phyloP scores from a whole-genome alignment of 2,329 filamentous ascomycete genomes.

The Clarireedia hainanense region DNA sequence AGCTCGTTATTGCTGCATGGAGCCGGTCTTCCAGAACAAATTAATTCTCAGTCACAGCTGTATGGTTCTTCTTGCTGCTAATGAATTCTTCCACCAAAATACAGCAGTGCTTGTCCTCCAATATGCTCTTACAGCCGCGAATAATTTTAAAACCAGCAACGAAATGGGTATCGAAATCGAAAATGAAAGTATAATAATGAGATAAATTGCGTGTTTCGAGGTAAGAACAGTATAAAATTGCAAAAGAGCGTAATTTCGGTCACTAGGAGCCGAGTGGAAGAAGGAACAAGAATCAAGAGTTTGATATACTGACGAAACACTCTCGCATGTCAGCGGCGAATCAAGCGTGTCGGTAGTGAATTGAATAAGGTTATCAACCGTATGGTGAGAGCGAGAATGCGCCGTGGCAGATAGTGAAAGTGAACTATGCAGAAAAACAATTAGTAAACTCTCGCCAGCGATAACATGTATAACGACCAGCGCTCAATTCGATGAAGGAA shows the following conservation, averaged over 20 bases:
- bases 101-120: neutral
- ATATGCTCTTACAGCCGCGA: neutral
- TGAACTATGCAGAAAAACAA: neutral
- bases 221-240: conserved; percentile 13
- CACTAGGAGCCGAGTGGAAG: conserved; percentile 23
- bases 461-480: conserved; percentile 9
- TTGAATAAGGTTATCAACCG: neutral
- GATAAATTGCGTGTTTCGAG: conserved; percentile 11
- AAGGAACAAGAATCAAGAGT: conserved; percentile 17
- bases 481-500: conserved; percentile 1
- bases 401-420: neutral
- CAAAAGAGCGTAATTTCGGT: conserved; percentile 25
- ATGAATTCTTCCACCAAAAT: neutral
- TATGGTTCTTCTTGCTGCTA: neutral
- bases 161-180: conserved; percentile 1
- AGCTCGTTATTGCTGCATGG: conserved; percentile 24
- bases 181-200: conserved; percentile 11
- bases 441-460: conserved; percentile 14
- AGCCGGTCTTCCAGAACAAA: conserved; percentile 17
- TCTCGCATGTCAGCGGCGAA: conserved; percentile 17
- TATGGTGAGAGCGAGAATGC: neutral
- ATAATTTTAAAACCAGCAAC: conserved; percentile 1
- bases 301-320: conserved; percentile 14
- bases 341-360: conserved; percentile 10
- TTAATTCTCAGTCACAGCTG: neutral